Conservation (phyloP, 345 rosid genomes). For the Microcos paniculata region DNA sequence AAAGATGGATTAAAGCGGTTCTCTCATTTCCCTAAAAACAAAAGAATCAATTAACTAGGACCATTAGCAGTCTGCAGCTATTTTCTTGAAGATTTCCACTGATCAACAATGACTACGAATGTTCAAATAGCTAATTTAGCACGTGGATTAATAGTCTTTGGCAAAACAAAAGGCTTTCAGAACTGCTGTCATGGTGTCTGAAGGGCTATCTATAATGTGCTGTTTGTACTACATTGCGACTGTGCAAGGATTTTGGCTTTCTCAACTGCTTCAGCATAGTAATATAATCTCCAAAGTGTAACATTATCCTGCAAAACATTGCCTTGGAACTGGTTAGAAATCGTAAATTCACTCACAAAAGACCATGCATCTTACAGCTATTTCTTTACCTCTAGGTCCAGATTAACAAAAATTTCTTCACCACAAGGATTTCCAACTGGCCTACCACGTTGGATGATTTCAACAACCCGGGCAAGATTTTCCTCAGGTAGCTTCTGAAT, state of each 20-base stretch:
- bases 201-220: background rate
- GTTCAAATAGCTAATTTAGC: background rate
- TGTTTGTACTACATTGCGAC: background rate
- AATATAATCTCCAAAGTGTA: conserved; percentile 58
- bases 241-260: conserved; percentile 31
- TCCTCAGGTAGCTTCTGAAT: conserved; percentile 47
- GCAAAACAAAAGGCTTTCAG: background rate
- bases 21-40: background rate
- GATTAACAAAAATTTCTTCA: conserved; percentile 37
- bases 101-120: background rate
- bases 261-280: conserved; percentile 45
- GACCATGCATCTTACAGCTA: background rate
- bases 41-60: background rate
- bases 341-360: background rate
- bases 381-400: conserved; percentile 45
- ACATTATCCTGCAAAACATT: conserved; percentile 41
- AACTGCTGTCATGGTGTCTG: background rate
- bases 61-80: background rate
- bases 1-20: background rate
- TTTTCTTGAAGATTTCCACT: background rate
- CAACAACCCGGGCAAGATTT: conserved; percentile 47
- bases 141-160: background rate
- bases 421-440: conserved; percentile 4
- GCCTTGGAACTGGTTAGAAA: background rate
- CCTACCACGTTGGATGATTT: conserved; percentile 32